A percentile compares a stretch with the other conserved stretches of the same genome.
These are phyloP conservation scores for Dioszegia hungarica DNA, from an alignment of 768 basidiomycete genomes.

Conservation along the genomic window DNA sequence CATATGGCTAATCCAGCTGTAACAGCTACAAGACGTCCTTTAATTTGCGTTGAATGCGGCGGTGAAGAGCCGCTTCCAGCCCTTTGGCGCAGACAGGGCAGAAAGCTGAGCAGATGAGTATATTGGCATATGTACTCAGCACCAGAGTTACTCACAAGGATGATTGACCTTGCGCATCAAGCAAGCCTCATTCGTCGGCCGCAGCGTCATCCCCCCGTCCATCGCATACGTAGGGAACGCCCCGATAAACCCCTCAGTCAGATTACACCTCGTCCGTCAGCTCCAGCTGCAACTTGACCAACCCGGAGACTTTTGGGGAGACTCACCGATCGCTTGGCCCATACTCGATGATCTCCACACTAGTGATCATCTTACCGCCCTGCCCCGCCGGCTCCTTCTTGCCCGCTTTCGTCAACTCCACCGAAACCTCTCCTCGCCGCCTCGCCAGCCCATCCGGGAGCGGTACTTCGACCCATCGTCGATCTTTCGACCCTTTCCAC, in stretches of 20 bases:
- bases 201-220: conserved; percentile 31
- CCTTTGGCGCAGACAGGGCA: conserved; percentile 36
- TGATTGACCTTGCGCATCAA: conserved; percentile 45
- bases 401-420: conserved; percentile 27
- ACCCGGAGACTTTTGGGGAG: not conserved
- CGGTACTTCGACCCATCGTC: conserved; percentile 39
- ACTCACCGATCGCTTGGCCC: conserved; percentile 31
- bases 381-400: conserved; percentile 21
- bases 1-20: not conserved
- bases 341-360: conserved; percentile 44
- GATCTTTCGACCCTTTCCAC: conserved; percentile 36
- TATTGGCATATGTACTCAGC: no score
- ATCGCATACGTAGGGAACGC: conserved; percentile 40
- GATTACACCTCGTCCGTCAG: conserved; percentile 18
- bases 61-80: conserved; percentile 14
- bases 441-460: conserved; percentile 17
- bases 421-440: conserved; percentile 12
- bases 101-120: conserved; percentile 30
- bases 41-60: conserved; percentile 8
- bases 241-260: conserved; percentile 28
- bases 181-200: conserved; percentile 45
- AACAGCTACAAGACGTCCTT: not conserved
- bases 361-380: conserved; percentile 45
- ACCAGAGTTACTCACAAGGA: conserved; percentile 27
- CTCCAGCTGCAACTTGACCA: not conserved